A percentile compares a stretch with the other conserved stretches of the same genome.
phyloP scores from a whole-genome alignment of 192 early-diverging fungal species.

The Phlyctochytrium bullatum region DNA sequence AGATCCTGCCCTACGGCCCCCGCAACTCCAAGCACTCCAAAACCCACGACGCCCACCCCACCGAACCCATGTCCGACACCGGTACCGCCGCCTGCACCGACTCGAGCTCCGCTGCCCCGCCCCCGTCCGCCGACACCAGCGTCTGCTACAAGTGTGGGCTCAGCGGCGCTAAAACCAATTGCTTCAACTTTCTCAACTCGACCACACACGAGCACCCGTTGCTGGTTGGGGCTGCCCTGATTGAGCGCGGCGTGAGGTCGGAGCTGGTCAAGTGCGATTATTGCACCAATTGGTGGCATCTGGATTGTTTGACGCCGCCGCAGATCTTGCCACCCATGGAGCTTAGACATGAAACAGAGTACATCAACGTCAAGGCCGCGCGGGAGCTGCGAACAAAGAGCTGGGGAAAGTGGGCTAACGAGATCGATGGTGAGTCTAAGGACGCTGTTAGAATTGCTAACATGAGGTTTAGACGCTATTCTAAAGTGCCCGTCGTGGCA shows the following conservation, averaged over 20 bases:
- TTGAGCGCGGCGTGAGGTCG: conserved; percentile 9
- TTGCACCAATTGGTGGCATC: conserved; percentile 51
- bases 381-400: conserved; percentile 12
- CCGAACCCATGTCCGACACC: neutral
- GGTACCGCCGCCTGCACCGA: neutral
- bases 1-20: conserved; percentile 17
- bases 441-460: too few relatives aligned
- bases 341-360: conserved; percentile 13
- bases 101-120: neutral
- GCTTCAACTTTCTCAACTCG: conserved; percentile 24
- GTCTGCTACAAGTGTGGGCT: conserved; percentile 29
- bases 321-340: conserved; percentile 35
- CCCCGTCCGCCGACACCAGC: neutral
- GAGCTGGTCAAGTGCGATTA: conserved; percentile 52
- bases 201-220: conserved; percentile 14
- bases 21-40: neutral
- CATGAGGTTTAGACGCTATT: too few relatives aligned
- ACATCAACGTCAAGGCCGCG: neutral
- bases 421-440: conserved; percentile 10
- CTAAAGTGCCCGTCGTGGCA: too few relatives aligned
- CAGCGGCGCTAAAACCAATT: conserved; percentile 8
- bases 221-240: neutral
- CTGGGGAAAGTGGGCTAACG: conserved; percentile 13
- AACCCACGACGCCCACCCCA: neutral
- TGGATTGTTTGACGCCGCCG: conserved; percentile 50